These are phyloP conservation scores for Prunus mongolica DNA, from an alignment of 306 rosid species.

Conservation along the genomic window DNA sequence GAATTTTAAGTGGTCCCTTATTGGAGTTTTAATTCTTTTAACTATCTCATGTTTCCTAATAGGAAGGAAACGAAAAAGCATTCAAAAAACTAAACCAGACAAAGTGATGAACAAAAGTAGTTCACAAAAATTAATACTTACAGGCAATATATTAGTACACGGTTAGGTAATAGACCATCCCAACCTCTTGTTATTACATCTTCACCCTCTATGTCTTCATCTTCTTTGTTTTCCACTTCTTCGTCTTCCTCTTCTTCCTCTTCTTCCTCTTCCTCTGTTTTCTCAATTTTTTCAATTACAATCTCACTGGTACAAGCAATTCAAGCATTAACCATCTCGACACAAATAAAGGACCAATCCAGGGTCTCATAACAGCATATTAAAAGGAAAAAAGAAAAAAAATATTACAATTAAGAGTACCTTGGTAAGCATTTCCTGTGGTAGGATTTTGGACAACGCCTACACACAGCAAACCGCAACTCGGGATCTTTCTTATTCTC, in stretches of 20 bases:
- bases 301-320: slow-evolving; percentile 57
- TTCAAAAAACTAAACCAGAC: slow-evolving; percentile 6
- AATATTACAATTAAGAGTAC: slow-evolving; percentile 27
- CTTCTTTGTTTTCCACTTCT: not conserved
- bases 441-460: slow-evolving; percentile 87
- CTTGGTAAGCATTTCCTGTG: slow-evolving; percentile 91
- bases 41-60: slow-evolving; percentile 74
- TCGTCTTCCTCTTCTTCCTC: slow-evolving; percentile 26
- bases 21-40: slow-evolving; percentile 49
- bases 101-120: slow-evolving; percentile 17
- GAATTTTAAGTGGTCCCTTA: slow-evolving; percentile 65
- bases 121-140: slow-evolving; percentile 38
- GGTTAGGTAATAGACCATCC: slow-evolving; percentile 66
- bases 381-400: slow-evolving; percentile 4
- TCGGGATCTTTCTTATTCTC: slow-evolving; percentile 59
- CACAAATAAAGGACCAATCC: not conserved
- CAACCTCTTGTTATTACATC: slow-evolving; percentile 59
- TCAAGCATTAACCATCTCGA: slow-evolving; percentile 31
- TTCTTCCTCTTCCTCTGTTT: not conserved
- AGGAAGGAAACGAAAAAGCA: slow-evolving; percentile 18
- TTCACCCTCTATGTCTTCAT: slow-evolving; percentile 2
- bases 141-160: slow-evolving; percentile 83
- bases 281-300: slow-evolving; percentile 23
- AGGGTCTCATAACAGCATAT: not conserved
- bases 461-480: slow-evolving; percentile 80